phyloP scores from a whole-genome alignment of 257 asterid genomes.

The Echites panduratus region DNA sequence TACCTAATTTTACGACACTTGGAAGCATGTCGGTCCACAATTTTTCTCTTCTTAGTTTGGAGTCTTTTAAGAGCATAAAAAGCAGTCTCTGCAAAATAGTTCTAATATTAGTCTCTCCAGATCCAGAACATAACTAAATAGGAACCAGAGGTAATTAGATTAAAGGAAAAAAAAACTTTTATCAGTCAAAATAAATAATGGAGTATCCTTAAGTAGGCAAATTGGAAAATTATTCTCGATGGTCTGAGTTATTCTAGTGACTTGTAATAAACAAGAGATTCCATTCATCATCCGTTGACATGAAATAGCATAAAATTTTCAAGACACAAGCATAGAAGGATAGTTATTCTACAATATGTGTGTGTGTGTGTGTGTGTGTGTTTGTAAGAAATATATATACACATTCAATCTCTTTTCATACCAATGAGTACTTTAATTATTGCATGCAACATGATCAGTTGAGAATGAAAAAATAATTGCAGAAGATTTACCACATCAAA shows the following conservation, averaged over 20 bases:
- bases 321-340: background rate
- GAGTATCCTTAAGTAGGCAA: background rate
- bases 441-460: background rate
- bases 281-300: background rate
- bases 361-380: too few relatives aligned
- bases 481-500: background rate
- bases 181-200: background rate
- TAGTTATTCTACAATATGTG: background rate
- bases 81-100: conserved; percentile 54
- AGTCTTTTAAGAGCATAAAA: conserved; percentile 68
- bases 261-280: background rate
- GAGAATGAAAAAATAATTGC: background rate
- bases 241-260: background rate
- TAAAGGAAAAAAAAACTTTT: background rate
- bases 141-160: too few relatives aligned
- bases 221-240: background rate
- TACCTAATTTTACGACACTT: conserved; percentile 93
- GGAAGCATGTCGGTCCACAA: conserved; percentile 90
- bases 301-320: background rate
- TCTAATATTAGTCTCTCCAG: background rate
- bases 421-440: background rate
- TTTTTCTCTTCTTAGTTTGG: conserved; percentile 82
- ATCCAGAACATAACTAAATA: background rate
- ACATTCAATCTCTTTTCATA: too few relatives aligned
- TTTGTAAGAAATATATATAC: too few relatives aligned